Evolutionary conservation across 1,284 basidiomycete species (phyloP).

Genomic region (Cystobasidium pallidum): DNA sequence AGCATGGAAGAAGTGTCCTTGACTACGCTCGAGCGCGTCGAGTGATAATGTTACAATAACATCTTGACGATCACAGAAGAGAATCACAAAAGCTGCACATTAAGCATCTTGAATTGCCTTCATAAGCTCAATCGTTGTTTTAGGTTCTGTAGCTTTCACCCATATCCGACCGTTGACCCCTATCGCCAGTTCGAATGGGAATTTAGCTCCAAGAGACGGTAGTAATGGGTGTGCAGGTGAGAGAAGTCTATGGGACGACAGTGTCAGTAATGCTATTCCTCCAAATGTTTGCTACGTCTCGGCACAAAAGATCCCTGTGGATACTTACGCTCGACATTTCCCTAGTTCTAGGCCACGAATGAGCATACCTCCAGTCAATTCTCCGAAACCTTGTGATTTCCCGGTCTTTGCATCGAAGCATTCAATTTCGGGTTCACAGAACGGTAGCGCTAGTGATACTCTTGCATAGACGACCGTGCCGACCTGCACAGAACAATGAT

Average conservation of each 20-base stretch:
- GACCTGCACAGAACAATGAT: slow-evolving; percentile 62
- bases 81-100: neutral
- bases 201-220: slow-evolving; percentile 69
- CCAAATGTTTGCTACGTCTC: too few species aligned
- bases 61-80: neutral
- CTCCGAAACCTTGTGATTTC: slow-evolving; percentile 80
- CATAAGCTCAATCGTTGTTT: slow-evolving; percentile 67
- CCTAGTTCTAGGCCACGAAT: slow-evolving; percentile 62
- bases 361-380: slow-evolving; percentile 76
- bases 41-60: slow-evolving; percentile 27
- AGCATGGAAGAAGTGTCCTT: too few species aligned
- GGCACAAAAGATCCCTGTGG: too few species aligned
- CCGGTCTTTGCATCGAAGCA: slow-evolving; percentile 82
- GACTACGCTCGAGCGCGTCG: too few species aligned
- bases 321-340: slow-evolving; percentile 74
- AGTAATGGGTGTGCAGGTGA: slow-evolving; percentile 74
- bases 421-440: slow-evolving; percentile 85
- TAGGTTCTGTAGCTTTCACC: slow-evolving; percentile 70
- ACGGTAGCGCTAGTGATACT: slow-evolving; percentile 79
- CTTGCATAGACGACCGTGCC: slow-evolving; percentile 79
- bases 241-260: too few species aligned
- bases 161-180: slow-evolving; percentile 82
- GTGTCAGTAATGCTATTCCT: too few species aligned
- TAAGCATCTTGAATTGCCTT: slow-evolving; percentile 42
- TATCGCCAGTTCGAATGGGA: slow-evolving; percentile 75